Evolutionary conservation across 306 rosid species (phyloP).

Genomic region (Quercus gilva): DNA sequence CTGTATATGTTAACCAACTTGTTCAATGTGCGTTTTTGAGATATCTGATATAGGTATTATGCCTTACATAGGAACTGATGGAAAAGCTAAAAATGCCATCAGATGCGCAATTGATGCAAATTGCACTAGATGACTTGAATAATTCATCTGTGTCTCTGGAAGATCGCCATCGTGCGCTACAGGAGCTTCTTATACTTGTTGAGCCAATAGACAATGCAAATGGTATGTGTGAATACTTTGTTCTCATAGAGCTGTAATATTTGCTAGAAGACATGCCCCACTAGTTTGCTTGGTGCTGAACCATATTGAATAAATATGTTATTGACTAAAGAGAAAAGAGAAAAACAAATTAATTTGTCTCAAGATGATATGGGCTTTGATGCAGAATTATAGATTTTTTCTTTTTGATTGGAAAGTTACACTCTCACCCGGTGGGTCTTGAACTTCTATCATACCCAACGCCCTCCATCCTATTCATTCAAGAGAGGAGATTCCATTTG

Average conservation of each 20-base stretch:
- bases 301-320: neutral
- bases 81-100: slow-evolving; percentile 70
- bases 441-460: too few relatives aligned
- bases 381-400: too few relatives aligned
- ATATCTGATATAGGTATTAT: slow-evolving; percentile 8
- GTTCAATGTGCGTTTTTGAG: neutral
- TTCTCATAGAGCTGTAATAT: neutral
- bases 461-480: too few relatives aligned
- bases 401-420: too few relatives aligned
- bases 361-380: neutral
- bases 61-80: slow-evolving; percentile 57
- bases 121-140: slow-evolving; percentile 68
- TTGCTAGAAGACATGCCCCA: neutral
- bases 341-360: neutral
- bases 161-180: slow-evolving; percentile 68
- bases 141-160: slow-evolving; percentile 66
- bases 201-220: slow-evolving; percentile 84
- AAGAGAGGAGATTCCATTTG: neutral
- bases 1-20: neutral
- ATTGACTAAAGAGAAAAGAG: neutral
- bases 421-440: too few relatives aligned
- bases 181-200: slow-evolving; percentile 80
- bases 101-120: slow-evolving; percentile 77
- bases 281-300: neutral
- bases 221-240: slow-evolving; percentile 40